Conservation (phyloP, 2,329 filamentous ascomycete genomes). For the Macrophomina tecta region DNA sequence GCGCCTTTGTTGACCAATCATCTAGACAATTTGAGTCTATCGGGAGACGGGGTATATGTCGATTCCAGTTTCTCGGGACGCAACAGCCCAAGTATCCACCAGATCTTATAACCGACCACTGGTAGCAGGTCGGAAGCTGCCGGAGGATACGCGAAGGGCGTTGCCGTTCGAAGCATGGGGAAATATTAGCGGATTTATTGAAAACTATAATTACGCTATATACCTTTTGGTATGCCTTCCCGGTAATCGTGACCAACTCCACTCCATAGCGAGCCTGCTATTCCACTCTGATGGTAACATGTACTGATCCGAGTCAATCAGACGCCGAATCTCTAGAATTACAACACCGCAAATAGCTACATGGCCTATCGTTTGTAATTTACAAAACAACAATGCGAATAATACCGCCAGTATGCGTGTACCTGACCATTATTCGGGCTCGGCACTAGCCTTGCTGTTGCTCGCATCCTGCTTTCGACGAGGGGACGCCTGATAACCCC, state of each 20-base stretch:
- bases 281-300: not conserved
- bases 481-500: not conserved
- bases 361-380: not conserved
- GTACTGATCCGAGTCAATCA: not conserved
- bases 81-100: not conserved
- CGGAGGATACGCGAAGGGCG: not conserved
- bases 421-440: not conserved
- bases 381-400: not conserved
- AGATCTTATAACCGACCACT: not conserved
- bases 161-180: not conserved
- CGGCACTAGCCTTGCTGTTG: not conserved
- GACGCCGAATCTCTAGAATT: not conserved
- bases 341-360: not conserved
- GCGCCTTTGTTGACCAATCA: not conserved
- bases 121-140: not conserved
- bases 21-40: not conserved
- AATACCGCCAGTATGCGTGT: not conserved
- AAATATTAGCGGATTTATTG: not conserved
- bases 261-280: not conserved
- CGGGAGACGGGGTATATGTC: not conserved
- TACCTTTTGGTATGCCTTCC: not conserved
- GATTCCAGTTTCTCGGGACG: not conserved
- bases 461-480: not conserved
- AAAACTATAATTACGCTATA: slow-evolving; percentile 2
- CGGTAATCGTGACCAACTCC: not conserved